Conservation (phyloP, 345 rosid genomes). For the Salix caprea region DNA sequence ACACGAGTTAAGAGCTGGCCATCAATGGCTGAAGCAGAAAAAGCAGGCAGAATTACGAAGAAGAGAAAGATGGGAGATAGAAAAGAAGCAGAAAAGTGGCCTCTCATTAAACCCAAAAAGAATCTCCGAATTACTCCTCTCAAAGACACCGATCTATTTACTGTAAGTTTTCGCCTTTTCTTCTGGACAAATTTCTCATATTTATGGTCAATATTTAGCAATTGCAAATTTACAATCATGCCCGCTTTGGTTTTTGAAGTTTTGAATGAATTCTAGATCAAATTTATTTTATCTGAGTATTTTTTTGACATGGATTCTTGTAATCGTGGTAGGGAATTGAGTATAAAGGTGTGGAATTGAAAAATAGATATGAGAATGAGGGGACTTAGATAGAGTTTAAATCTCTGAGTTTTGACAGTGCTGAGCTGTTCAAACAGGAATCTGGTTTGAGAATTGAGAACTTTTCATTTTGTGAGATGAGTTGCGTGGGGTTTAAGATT, state of each 20-base stretch:
- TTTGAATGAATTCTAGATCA: background rate
- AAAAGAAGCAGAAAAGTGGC: conserved; percentile 43
- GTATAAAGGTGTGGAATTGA: background rate
- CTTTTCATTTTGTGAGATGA: background rate
- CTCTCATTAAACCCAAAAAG: conserved; percentile 49
- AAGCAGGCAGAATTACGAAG: background rate
- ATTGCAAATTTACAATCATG: background rate
- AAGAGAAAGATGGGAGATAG: conserved; percentile 51
- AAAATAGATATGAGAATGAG: background rate
- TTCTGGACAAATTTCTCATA: background rate
- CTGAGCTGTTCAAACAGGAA: background rate
- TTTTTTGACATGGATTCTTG: background rate
- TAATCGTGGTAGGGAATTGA: background rate
- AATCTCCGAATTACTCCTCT: conserved; percentile 47
- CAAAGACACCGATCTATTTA: conserved; percentile 63
- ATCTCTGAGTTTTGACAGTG: background rate
- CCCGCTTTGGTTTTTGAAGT: background rate
- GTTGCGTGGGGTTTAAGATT: background rate
- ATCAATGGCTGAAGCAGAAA: conserved; percentile 35
- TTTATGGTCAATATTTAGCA: background rate
- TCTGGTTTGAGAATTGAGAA: background rate
- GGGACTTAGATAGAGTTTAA: background rate
- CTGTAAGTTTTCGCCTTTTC: conserved; percentile 33
- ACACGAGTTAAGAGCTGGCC: background rate
- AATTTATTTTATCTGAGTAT: background rate